A percentile compares a stretch with the other conserved stretches of the same genome.
phyloP scores from a whole-genome alignment of 2,329 filamentous ascomycete genomes.

The Alternaria hordeiaustralica region DNA sequence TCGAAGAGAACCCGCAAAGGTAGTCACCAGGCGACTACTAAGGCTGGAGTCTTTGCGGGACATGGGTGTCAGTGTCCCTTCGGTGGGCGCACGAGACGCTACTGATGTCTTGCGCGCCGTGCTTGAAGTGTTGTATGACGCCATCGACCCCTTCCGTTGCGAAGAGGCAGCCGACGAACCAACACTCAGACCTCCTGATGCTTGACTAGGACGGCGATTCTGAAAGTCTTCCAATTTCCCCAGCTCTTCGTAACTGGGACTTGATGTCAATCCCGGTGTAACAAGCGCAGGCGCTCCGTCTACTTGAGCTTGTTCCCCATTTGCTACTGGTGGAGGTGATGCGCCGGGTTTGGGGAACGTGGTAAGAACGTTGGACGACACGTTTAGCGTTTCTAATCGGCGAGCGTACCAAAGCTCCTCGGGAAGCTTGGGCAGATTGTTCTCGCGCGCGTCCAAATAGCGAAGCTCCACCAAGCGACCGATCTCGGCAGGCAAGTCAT shows the following conservation, averaged over 20 bases:
- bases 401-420: constrained; percentile 96
- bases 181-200: constrained; percentile 74
- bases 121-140: constrained; percentile 69
- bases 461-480: constrained; percentile 85
- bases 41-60: constrained; percentile 87
- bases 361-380: constrained; percentile 92
- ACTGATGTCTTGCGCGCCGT: constrained; percentile 76
- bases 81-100: constrained; percentile 70
- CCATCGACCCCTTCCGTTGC: constrained; percentile 80
- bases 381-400: constrained; percentile 88
- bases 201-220: constrained; percentile 80
- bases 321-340: constrained; percentile 63
- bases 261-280: constrained; percentile 54
- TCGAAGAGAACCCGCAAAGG: constrained; percentile 84
- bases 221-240: constrained; percentile 68
- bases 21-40: constrained; percentile 78
- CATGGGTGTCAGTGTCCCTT: constrained; percentile 64
- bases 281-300: constrained; percentile 55
- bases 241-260: constrained; percentile 80
- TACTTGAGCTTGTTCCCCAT: constrained; percentile 40
- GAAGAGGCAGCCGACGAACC: constrained; percentile 72
- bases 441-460: constrained; percentile 87
- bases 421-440: constrained; percentile 88
- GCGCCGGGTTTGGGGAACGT: constrained; percentile 85
- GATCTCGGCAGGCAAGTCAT: constrained; percentile 83